phyloP scores from a whole-genome alignment of 2,329 filamentous ascomycete genomes.

The Neonectria sp. region DNA sequence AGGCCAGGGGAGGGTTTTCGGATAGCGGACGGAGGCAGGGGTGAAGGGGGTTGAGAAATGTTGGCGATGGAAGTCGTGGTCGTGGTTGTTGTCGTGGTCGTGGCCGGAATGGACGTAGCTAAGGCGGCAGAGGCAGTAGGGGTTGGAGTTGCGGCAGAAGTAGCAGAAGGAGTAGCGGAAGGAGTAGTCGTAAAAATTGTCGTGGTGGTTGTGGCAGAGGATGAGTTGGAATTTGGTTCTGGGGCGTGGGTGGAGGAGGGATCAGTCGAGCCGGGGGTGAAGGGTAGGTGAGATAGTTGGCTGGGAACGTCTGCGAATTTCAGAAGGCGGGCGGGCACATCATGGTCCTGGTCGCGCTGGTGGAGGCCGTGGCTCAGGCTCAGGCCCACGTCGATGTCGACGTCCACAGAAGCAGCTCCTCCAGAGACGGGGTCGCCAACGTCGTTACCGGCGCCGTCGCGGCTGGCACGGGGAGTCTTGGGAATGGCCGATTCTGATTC shows the following conservation, averaged over 20 bases:
- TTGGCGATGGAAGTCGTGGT: constrained; percentile 43
- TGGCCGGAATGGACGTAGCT: constrained; percentile 37
- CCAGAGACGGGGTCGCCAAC: neutral
- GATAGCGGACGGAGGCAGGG: constrained; percentile 48
- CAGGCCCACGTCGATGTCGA: constrained; percentile 22
- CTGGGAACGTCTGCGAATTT: constrained; percentile 49
- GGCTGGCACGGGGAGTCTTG: constrained; percentile 22
- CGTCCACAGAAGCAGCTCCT: constrained; percentile 21
- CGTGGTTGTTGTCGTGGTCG: constrained; percentile 39
- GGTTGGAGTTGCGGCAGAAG: constrained; percentile 35
- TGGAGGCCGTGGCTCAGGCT: constrained; percentile 36
- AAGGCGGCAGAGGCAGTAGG: constrained; percentile 42
- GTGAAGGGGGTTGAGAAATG: constrained; percentile 42
- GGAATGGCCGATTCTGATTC: constrained; percentile 17
- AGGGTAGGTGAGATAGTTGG: constrained; percentile 46
- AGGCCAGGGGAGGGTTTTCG: constrained; percentile 76
- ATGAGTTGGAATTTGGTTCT: constrained; percentile 44
- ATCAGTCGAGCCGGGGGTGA: constrained; percentile 48
- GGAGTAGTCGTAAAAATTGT: constrained; percentile 34
- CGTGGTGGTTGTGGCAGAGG: constrained; percentile 38
- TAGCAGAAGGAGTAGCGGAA: constrained; percentile 32
- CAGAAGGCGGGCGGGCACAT: constrained; percentile 46
- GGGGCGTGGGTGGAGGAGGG: constrained; percentile 44
- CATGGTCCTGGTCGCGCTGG: constrained; percentile 45
- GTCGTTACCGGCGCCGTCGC: neutral